phyloP scores from a whole-genome alignment of 2,329 filamentous ascomycete genomes.

The Septoria linicola region DNA sequence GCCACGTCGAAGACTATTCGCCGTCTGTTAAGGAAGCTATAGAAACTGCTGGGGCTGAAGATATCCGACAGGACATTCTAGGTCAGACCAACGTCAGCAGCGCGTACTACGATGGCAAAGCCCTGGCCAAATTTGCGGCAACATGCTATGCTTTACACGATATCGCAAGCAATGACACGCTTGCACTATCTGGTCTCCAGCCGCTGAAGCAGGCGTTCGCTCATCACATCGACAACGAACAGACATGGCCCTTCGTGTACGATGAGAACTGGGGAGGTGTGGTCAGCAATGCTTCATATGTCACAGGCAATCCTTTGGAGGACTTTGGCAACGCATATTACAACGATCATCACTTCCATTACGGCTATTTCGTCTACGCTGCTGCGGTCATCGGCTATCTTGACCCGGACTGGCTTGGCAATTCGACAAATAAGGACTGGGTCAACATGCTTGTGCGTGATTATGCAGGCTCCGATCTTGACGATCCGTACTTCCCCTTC shows the following conservation, averaged over 20 bases:
- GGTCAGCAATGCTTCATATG: constrained; percentile 74
- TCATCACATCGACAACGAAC: constrained; percentile 47
- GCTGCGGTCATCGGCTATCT: constrained; percentile 80
- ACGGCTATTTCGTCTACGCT: constrained; percentile 83
- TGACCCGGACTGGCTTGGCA: constrained; percentile 68
- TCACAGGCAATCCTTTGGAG: constrained; percentile 67
- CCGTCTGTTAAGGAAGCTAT: constrained; percentile 39
- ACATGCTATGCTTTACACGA: constrained; percentile 50
- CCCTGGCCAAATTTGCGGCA: constrained; percentile 45
- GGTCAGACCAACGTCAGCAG: constrained; percentile 73
- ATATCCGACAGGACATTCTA: constrained; percentile 74
- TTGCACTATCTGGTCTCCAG: constrained; percentile 50
- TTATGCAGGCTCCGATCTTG: constrained; percentile 68
- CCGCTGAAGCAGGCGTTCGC: constrained; percentile 50
- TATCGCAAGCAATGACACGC: constrained; percentile 50
- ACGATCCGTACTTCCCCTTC: constrained; percentile 76
- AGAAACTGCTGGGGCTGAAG: constrained; percentile 61
- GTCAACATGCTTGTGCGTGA: constrained; percentile 85
- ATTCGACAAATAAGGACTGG: constrained; percentile 67
- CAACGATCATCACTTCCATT: constrained; percentile 66
- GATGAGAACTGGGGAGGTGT: constrained; percentile 71
- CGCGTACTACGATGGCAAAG: constrained; percentile 86
- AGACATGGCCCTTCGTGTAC: constrained; percentile 53
- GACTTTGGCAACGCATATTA: constrained; percentile 93
- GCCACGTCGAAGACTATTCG: constrained; percentile 30